phyloP scores from a whole-genome alignment of 2,329 filamentous ascomycete species.

The Colletotrichum somersetense region DNA sequence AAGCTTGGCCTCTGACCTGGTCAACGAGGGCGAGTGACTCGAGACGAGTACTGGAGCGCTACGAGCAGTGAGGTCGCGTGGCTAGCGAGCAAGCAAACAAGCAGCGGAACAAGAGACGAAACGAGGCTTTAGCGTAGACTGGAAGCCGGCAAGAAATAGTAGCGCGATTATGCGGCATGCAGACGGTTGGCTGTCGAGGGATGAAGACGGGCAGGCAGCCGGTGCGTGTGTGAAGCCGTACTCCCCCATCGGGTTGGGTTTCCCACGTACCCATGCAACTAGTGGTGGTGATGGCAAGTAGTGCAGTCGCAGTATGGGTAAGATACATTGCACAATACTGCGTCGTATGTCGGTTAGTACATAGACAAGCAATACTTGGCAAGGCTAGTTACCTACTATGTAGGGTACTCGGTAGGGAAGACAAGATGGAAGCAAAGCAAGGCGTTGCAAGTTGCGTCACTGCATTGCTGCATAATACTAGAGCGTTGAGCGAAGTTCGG shows the following conservation, averaged over 20 bases:
- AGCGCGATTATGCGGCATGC: conserved; percentile 37
- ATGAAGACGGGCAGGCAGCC: neutral
- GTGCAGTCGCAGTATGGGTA: neutral
- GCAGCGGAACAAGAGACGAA: conserved; percentile 21
- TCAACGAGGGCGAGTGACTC: conserved; percentile 5
- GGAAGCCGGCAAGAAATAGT: conserved; percentile 32
- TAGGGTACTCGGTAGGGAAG: too few species aligned
- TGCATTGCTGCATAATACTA: conserved; percentile 1
- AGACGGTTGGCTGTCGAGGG: conserved; percentile 18
- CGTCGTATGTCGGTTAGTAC: too few species aligned
- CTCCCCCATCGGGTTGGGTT: neutral
- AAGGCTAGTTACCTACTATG: too few species aligned
- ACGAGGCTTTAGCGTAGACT: conserved; percentile 37
- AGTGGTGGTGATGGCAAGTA: too few species aligned
- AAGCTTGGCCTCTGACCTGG: conserved; percentile 13
- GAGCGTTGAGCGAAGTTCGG: conserved; percentile 27
- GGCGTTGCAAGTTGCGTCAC: conserved; percentile 7
- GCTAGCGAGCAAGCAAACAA: neutral
- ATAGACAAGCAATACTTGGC: too few species aligned
- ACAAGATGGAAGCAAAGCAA: neutral
- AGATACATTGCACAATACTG: too few species aligned
- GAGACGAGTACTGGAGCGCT: neutral
- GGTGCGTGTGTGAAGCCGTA: conserved; percentile 4
- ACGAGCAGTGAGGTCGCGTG: conserved; percentile 1
- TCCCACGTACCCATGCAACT: too few species aligned